phyloP scores from a whole-genome alignment of 768 basidiomycete species.

The Lactarius tabidus region DNA sequence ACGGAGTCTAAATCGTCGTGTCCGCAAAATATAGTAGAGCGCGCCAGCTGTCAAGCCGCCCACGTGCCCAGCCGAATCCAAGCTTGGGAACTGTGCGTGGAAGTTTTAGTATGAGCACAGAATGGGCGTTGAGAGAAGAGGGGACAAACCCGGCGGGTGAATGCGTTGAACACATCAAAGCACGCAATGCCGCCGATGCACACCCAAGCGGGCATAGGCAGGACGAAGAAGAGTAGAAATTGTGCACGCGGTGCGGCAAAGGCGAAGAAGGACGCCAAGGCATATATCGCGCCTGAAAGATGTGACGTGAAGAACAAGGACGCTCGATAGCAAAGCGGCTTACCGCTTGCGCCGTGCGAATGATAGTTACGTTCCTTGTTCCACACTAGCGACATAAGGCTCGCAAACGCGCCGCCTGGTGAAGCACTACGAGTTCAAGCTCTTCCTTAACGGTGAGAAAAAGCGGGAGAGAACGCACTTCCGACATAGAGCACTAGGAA shows the following conservation, averaged over 20 bases:
- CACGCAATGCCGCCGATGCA: conserved; percentile 63
- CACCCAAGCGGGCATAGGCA: conserved; percentile 78
- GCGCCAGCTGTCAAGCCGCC: conserved; percentile 20
- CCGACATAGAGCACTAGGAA: conserved; percentile 74
- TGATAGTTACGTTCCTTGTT: conserved; percentile 36
- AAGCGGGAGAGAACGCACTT: conserved; percentile 39
- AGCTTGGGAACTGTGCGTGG: neutral
- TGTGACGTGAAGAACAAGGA: neutral
- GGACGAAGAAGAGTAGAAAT: conserved; percentile 68
- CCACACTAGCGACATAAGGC: conserved; percentile 48
- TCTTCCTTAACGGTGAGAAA: neutral
- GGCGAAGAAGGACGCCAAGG: conserved; percentile 66
- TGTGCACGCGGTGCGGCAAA: conserved; percentile 61
- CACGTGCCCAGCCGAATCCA: conserved; percentile 23
- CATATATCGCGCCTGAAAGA: conserved; percentile 61
- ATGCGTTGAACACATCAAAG: conserved; percentile 48
- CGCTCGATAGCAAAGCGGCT: neutral
- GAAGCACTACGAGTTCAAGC: neutral
- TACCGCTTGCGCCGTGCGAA: conserved; percentile 73
- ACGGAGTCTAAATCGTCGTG: conserved; percentile 8
- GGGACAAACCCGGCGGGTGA: conserved; percentile 33
- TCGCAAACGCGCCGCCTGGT: conserved; percentile 58
- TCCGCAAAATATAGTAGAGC: conserved; percentile 18
- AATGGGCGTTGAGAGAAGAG: neutral
- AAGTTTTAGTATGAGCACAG: neutral